Evolutionary conservation across 2,329 filamentous ascomycete species (phyloP), one percentile per base, ranked within the genome.

Genomic region (Plectosphaerella sp.): DNA sequence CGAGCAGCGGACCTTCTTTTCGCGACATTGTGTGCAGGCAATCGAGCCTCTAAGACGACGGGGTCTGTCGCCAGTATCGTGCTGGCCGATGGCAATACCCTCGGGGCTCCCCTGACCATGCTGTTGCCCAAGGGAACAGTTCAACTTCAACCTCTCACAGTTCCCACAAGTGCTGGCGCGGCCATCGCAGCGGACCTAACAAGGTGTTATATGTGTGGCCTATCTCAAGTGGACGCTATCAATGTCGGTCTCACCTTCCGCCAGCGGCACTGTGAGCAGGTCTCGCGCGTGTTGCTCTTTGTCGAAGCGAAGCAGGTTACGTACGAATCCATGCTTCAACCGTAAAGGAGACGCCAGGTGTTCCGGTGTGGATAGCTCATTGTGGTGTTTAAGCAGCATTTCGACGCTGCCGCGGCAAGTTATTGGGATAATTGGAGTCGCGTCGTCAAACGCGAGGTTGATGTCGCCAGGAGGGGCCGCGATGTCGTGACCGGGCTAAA

Each of bases 141-240:
- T 61, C 51, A 69, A 67, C 9, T 60, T 59, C 7, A 70, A 50
- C 24, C 67, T 65, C 41, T 64, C 58, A 52, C 67, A 70, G 51
- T 69, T 68, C 2, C 61, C 57, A 46, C 67, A 70, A 22, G 61
- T 50, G 12, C 60, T 56, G 28, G 57, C 59, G 14, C 62, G 57
- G 18, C 64, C 66, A 49, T 70, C 67, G 49, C 67, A 70, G 45
- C 58, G 59, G 39, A 62, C 61, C 45, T 50, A 46, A 16, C 12
- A 37, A n/a, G 12, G 16, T 35, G 45, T 39, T 39, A 39, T 4
- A 39, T 39, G 5, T 14, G 3, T 12, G 10, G 10, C 14, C 37
- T n/a, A n/a, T 18, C 15, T n/a, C 15, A 3, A n/a, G 37, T 39
- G 7, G 15, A n/a, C n/a, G n/a, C n/a, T 18, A 39, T 3, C 37